These are phyloP conservation scores for Diplodia mutila DNA, from an alignment of 2,329 filamentous ascomycete species.

Conservation along the genomic window DNA sequence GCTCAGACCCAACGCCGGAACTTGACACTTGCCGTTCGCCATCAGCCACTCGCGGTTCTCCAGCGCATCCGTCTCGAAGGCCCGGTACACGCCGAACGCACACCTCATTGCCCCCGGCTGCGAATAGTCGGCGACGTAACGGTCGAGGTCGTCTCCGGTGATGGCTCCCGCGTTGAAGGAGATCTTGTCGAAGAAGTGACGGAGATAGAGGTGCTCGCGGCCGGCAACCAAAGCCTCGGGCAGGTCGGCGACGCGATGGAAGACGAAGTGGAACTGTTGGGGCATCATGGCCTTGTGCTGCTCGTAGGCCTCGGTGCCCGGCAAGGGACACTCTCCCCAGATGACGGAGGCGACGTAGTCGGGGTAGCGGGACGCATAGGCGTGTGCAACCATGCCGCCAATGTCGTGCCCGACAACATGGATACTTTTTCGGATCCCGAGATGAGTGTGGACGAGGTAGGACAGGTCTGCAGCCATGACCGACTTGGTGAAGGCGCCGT, in stretches of 20 bases:
- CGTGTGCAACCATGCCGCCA: slow-evolving; percentile 53
- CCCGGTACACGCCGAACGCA: slow-evolving; percentile 39
- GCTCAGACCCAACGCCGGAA: slow-evolving; percentile 35
- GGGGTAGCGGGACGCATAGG: slow-evolving; percentile 45
- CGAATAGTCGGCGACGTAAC: slow-evolving; percentile 44
- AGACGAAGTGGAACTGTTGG: slow-evolving; percentile 48
- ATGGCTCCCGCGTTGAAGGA: slow-evolving; percentile 44
- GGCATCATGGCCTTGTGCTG: slow-evolving; percentile 35
- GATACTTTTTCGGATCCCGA: slow-evolving; percentile 43
- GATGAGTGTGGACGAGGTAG: slow-evolving; percentile 33
- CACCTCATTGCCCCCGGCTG: slow-evolving; percentile 41
- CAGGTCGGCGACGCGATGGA: slow-evolving; percentile 47
- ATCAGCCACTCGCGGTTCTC: slow-evolving; percentile 32
- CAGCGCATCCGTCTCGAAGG: slow-evolving; percentile 40
- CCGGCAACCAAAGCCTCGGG: slow-evolving; percentile 46
- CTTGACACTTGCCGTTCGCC: slow-evolving; percentile 33
- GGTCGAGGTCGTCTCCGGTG: slow-evolving; percentile 42
- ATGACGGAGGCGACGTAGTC: slow-evolving; percentile 41
- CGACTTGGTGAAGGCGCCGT: slow-evolving; percentile 46
- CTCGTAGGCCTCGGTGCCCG: slow-evolving; percentile 41
- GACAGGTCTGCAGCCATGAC: slow-evolving; percentile 48
- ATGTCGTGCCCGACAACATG: slow-evolving; percentile 55
- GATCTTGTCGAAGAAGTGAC: slow-evolving; percentile 50
- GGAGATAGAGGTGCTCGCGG: slow-evolving; percentile 48
- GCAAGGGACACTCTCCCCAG: slow-evolving; percentile 51